Evolutionary conservation across 2,329 filamentous ascomycete genomes (phyloP).

Genomic region (Alternaria consortialis): DNA sequence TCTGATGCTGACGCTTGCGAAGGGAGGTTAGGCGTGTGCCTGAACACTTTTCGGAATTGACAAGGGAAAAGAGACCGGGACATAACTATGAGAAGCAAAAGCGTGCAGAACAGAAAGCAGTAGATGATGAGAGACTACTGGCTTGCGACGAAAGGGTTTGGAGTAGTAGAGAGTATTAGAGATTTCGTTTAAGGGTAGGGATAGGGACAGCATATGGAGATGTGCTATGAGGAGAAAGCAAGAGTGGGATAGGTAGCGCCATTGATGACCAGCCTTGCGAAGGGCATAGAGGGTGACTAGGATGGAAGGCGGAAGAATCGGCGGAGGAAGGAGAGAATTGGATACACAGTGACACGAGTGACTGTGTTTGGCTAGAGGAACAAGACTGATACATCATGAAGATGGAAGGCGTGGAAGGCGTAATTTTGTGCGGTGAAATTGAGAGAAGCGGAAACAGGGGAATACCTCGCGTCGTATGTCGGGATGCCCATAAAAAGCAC

Average conservation of each 20-base stretch:
- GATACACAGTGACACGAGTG: not conserved
- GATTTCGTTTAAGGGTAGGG: not conserved
- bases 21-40: constrained; percentile 18
- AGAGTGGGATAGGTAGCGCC: not conserved
- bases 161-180: not conserved
- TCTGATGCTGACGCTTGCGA: constrained; percentile 14
- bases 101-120: not conserved
- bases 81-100: constrained; percentile 17
- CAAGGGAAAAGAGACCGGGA: constrained; percentile 10
- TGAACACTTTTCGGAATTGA: constrained; percentile 28
- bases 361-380: too few relatives aligned
- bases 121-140: not conserved
- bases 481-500: not conserved
- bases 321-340: not conserved
- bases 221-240: not conserved
- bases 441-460: not conserved
- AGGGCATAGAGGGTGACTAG: not conserved
- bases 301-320: not conserved
- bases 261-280: not conserved
- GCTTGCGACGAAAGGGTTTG: not conserved
- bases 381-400: too few relatives aligned
- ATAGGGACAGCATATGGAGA: not conserved
- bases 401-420: not conserved
- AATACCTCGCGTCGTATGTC: not conserved
- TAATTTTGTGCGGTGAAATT: not conserved